Base-by-base conservation (phyloP, 257 asterid genomes). In the Mentha longifolia region DNA sequence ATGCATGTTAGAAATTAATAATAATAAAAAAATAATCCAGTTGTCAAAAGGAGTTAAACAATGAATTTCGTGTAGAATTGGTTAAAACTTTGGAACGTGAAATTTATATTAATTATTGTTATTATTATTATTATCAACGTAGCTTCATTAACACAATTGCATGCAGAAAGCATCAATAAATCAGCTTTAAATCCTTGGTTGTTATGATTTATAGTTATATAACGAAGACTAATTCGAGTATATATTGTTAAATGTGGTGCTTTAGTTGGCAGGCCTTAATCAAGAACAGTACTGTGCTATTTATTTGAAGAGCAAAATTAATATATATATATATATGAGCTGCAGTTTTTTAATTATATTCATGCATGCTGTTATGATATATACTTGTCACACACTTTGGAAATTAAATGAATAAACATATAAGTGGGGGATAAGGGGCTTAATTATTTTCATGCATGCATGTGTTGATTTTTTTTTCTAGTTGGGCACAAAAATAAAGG, bases 121-220 rank as follows among this genome's bases (percentile, higher is more conserved):
- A 41, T 41, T 19, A 62, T 12, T 60, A 71, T 50, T 70, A 31
- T 64, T 35, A 30, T 62, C 22, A 9, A 7, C 30, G 9, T 59
- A 76, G 78, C 88, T 83, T 77, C 84, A 73, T 1, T 61, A 70
- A 76, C 82, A 84, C 78, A 71, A 15, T 12, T 65, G 63, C 61
- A 41, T n/a, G 65, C 67, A 15, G 59, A 52, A 16, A 15, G 20
- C 54, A 15, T 35, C 42, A 41, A 41, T 51, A 51, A 35, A 28
- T 28, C 31, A 1, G 31, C 31, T 28, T 28, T 14, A 22, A 55
- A 59, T 59, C 30, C 46, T 25, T 54, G 52, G 54, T 42, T 71
- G 25, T 81, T 49, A 31, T 52, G 75, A n/a, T 76, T 77, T 76
- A 61, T 76, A 73, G 86, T 84, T 84, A 81, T 71, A 73, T 84